These are phyloP conservation scores for Phylloboletellus chloephorus DNA, from an alignment of 1,284 basidiomycete species.

Conservation along the genomic window DNA sequence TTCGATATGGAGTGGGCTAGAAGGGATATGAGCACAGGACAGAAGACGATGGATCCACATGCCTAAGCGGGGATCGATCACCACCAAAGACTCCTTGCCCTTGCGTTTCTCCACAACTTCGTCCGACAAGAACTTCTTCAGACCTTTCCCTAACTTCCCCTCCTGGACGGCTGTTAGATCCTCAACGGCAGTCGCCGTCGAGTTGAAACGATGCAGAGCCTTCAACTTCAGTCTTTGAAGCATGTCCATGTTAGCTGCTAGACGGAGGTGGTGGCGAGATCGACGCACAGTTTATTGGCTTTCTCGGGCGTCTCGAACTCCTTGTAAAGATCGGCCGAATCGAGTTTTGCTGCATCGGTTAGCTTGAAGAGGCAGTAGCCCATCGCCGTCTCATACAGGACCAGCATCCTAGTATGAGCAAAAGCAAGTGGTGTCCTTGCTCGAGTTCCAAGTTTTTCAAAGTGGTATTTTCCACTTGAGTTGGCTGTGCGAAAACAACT, in stretches of 20 bases:
- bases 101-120: conserved; percentile 86
- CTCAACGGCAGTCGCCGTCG: conserved; percentile 97
- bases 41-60: conserved; percentile 27
- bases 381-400: conserved; percentile 80
- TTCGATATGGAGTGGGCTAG: conserved; percentile 84
- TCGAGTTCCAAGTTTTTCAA: too few species aligned
- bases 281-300: conserved; percentile 84
- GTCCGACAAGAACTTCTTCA: conserved; percentile 91
- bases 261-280: conserved; percentile 6
- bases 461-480: too few species aligned
- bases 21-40: conserved; percentile 7
- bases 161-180: conserved; percentile 91
- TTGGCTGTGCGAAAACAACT: too few species aligned
- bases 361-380: conserved; percentile 99
- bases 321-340: conserved; percentile 82
- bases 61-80: conserved; percentile 92
- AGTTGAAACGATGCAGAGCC: conserved; percentile 93
- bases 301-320: conserved; percentile 90
- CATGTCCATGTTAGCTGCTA: conserved; percentile 2
- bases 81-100: conserved; percentile 82
- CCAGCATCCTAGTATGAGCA: conserved; percentile 58
- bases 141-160: conserved; percentile 87
- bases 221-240: conserved; percentile 82
- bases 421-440: too few species aligned
- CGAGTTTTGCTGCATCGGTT: conserved; percentile 84